phyloP scores from a whole-genome alignment of 257 asterid species.

The Euphrasia confusa region DNA sequence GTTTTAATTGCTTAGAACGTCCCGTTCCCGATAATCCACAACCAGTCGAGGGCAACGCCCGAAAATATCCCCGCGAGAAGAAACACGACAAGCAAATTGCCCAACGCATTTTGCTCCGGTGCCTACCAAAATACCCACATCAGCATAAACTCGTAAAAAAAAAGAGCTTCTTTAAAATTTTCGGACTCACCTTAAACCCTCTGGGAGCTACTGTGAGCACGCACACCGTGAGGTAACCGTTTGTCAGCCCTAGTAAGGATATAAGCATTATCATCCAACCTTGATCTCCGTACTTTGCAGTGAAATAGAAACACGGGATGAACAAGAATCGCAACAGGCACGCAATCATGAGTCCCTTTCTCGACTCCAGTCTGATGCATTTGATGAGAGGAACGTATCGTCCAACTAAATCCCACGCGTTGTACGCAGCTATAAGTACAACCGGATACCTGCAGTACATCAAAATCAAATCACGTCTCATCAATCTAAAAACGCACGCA shows the following conservation, averaged over 20 bases:
- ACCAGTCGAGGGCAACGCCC: constrained; percentile 74
- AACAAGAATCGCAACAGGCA: constrained; percentile 52
- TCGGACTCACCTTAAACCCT: constrained; percentile 62
- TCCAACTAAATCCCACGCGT: constrained; percentile 55
- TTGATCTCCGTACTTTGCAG: constrained; percentile 76
- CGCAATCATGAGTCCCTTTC: constrained; percentile 57
- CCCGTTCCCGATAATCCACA: constrained; percentile 70
- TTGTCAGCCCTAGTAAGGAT: constrained; percentile 68
- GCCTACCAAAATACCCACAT: constrained; percentile 39
- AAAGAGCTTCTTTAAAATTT: neutral
- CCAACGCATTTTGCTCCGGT: constrained; percentile 95
- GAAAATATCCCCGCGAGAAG: constrained; percentile 63
- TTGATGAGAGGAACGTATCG: constrained; percentile 59
- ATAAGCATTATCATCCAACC: constrained; percentile 81
- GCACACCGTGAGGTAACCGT: constrained; percentile 79
- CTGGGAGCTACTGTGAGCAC: constrained; percentile 69
- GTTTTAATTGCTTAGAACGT: constrained; percentile 29
- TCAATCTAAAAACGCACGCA: neutral
- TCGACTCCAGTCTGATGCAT: constrained; percentile 42
- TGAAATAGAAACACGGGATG: constrained; percentile 73
- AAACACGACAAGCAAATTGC: constrained; percentile 64
- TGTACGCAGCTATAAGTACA: constrained; percentile 75
- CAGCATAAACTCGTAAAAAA: neutral
- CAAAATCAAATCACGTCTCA: neutral
- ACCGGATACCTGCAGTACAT: constrained; percentile 57